Percentiles rank a stretch among this genome's conserved stretches.
Conservation (phyloP, 768 basidiomycete genomes). For the Hypsizygus marmoreus region DNA sequence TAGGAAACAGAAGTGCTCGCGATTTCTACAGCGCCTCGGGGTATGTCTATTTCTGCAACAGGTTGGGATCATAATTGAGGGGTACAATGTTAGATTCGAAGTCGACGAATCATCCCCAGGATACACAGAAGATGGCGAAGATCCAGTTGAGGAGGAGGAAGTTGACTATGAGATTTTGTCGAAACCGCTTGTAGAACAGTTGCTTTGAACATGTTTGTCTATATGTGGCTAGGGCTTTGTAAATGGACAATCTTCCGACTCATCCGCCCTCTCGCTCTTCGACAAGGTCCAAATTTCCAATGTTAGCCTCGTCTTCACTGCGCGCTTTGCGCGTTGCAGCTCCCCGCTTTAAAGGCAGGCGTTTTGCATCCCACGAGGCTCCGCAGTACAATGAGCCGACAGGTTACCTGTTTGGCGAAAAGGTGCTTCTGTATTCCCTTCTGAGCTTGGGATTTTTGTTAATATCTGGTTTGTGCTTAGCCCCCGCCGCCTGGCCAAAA, state of each 20-base stretch:
- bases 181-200: constrained; percentile 20
- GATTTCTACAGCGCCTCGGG: constrained; percentile 57
- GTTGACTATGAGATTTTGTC: constrained; percentile 51
- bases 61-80: not conserved
- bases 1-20: constrained; percentile 48
- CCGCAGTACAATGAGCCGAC: constrained; percentile 89
- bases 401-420: constrained; percentile 87
- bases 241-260: constrained; percentile 13
- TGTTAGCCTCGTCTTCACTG: constrained; percentile 51
- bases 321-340: constrained; percentile 46
- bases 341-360: constrained; percentile 39
- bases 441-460: not conserved
- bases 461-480: constrained; percentile 36
- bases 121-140: constrained; percentile 30
- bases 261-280: constrained; percentile 11
- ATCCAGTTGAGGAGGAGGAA: constrained; percentile 28
- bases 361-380: constrained; percentile 73
- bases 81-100: constrained; percentile 43
- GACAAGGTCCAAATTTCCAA: constrained; percentile 20
- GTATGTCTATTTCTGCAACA: constrained; percentile 34
- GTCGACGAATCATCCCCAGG: constrained; percentile 57
- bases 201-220: constrained; percentile 13
- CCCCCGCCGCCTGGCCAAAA: constrained; percentile 81
- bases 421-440: constrained; percentile 49
- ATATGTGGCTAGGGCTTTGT: constrained; percentile 17